These are phyloP conservation scores for Penicillium sp. DNA, from an alignment of 2,329 filamentous ascomycete genomes.

Conservation along the genomic window DNA sequence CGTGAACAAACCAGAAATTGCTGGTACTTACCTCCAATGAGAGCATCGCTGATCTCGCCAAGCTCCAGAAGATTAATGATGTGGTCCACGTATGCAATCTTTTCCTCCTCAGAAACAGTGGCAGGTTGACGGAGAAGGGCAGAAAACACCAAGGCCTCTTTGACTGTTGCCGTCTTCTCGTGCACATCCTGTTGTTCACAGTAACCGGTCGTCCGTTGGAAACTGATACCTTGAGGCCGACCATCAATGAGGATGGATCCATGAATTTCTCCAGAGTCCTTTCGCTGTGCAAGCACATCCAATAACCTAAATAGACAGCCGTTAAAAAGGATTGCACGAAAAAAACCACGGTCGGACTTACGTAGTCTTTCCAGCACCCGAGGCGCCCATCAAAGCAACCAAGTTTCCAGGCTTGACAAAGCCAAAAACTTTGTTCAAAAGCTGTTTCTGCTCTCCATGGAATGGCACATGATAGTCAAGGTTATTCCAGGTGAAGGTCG, in stretches of 20 bases:
- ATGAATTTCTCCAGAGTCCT: slow-evolving; percentile 44
- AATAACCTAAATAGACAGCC: slow-evolving; percentile 34
- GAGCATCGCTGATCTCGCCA: slow-evolving; percentile 61
- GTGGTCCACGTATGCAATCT: slow-evolving; percentile 64
- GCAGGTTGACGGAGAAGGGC: slow-evolving; percentile 62
- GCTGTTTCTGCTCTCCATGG: slow-evolving; percentile 45
- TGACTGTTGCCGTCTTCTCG: slow-evolving; percentile 62
- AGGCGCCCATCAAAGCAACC: slow-evolving; percentile 79
- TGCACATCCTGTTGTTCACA: slow-evolving; percentile 66
- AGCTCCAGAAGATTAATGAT: slow-evolving; percentile 68
- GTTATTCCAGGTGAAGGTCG: slow-evolving; percentile 77
- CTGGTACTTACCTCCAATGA: slow-evolving; percentile 52
- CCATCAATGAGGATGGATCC: slow-evolving; percentile 48
- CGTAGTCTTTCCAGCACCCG: slow-evolving; percentile 64
- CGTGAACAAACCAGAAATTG: accelerated
- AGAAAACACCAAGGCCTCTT: slow-evolving; percentile 65
- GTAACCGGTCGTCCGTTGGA: slow-evolving; percentile 54
- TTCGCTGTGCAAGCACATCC: slow-evolving; percentile 45
- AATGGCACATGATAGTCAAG: slow-evolving; percentile 68
- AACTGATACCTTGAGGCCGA: slow-evolving; percentile 43
- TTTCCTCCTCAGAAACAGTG: slow-evolving; percentile 57
- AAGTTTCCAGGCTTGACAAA: slow-evolving; percentile 74
- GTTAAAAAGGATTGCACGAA: background rate
- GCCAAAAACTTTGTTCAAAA: slow-evolving; percentile 64
- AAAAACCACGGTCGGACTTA: slow-evolving; percentile 9